Evolutionary conservation across 495 filamentous ascomycete species (phyloP), one percentile per base, ranked within the genome.

Genomic region (Clavariopsis aquatica): DNA sequence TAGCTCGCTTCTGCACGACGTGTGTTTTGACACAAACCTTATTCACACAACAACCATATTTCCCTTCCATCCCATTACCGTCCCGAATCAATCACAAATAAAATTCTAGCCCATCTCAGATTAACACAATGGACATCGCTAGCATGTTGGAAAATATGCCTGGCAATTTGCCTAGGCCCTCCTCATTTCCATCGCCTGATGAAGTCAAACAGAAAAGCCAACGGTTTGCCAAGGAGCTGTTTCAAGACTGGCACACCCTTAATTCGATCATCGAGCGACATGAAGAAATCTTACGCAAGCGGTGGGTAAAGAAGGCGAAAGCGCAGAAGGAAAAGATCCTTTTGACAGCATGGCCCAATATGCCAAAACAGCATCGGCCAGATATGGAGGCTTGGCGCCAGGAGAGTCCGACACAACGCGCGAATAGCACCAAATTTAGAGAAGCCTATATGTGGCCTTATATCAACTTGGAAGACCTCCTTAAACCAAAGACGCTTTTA

Each of bases 381-480:
- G 61, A 62, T 46, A 15, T 65, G 7, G 26, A 57, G 20, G 20
- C 52, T 29, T 57, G n/a, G 28, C 34, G 13, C n/a, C 46, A 31
- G 47, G 22, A 20, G n/a, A 46, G 22, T 15, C 2, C 55, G 20
- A 43, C 38, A 19, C 43, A 29, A 19, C 59, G 49, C 17, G 49
- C 13, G 45, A 46, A 41, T 15, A 20, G 53, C 19, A 27, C 20
- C 12, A 56, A 24, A 55, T 52, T 20, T 12, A 3, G 51, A 22
- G 74, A 77, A 1, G 63, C 68, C 10, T 84, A 73, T 36, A 60
- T 83, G 41, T 83, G 80, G 77, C 85, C 84, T 0, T 75, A 78
- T 56, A 80, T 87, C 70, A 88, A 87, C 62, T 72, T 82, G 29
- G 83, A 86, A 58, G 83, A 87, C 70, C 70, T 87, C 5, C 45